Evolutionary conservation across 75 land plant genomes (phyloP).

Genomic region (Ceratopteris richardii): DNA sequence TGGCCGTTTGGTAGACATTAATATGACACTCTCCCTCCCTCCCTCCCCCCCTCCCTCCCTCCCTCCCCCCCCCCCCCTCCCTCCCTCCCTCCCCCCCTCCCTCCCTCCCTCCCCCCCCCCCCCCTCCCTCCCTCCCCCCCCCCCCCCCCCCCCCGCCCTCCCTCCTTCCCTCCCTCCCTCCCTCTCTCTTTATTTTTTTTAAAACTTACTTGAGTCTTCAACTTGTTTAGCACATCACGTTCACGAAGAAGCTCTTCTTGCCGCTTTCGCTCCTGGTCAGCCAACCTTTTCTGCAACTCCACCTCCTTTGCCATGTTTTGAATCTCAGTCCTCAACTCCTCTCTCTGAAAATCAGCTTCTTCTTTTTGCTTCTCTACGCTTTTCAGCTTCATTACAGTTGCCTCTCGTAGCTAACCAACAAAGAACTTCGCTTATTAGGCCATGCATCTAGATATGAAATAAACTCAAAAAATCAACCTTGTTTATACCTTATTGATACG

Average conservation of each 20-base stretch:
- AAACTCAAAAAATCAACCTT: not conserved
- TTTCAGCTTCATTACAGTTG: slow-evolving; percentile 19
- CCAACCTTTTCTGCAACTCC: slow-evolving; percentile 16
- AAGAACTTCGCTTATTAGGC: not conserved
- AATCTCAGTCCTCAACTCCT: slow-evolving; percentile 10
- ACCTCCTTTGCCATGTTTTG: slow-evolving; percentile 18
- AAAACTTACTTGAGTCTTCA: slow-evolving; percentile 29
- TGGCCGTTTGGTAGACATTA: too few species aligned
- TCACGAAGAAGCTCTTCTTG: slow-evolving; percentile 24
- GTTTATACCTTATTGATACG: slow-evolving; percentile 19
- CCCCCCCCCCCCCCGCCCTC: too few species aligned
- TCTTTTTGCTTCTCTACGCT: slow-evolving; percentile 18
- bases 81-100: too few species aligned
- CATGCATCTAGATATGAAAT: not conserved
- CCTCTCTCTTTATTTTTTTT: too few species aligned
- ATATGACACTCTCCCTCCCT: too few species aligned
- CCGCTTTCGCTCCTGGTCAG: slow-evolving; percentile 27
- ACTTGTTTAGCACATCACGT: slow-evolving; percentile 31
- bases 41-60: too few species aligned
- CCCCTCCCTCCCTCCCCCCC: too few species aligned
- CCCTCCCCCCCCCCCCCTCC: too few species aligned
- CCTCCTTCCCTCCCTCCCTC: too few species aligned
- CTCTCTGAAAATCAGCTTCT: slow-evolving; percentile 18
- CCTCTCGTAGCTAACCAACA: slow-evolving; percentile 19
- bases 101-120: too few species aligned